A percentile compares a stretch with the other conserved stretches of the same genome.
These are phyloP conservation scores for Penicillium rolfsii DNA, from an alignment of 2,329 filamentous ascomycete genomes.

Conservation along the genomic window DNA sequence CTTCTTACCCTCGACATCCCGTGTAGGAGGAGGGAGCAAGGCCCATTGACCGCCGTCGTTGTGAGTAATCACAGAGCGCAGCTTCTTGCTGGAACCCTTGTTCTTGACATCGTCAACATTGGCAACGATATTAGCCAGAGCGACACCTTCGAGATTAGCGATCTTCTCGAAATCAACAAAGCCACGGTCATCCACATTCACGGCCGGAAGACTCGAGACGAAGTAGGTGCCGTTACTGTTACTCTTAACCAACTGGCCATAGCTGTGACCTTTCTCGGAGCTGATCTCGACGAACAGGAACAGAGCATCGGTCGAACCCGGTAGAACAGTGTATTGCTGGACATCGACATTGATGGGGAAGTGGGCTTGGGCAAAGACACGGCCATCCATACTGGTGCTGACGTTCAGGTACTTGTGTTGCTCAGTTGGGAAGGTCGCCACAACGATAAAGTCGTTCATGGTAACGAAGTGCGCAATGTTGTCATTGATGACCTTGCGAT, in stretches of 20 bases:
- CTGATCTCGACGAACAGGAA: slow-evolving; percentile 91
- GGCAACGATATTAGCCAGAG: slow-evolving; percentile 79
- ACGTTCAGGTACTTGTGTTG: slow-evolving; percentile 72
- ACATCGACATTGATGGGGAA: slow-evolving; percentile 87
- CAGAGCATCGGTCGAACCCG: slow-evolving; percentile 91
- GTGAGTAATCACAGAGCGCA: slow-evolving; percentile 91
- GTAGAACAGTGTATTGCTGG: slow-evolving; percentile 84
- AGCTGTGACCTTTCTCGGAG: slow-evolving; percentile 64
- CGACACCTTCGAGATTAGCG: slow-evolving; percentile 85
- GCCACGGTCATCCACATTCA: slow-evolving; percentile 76
- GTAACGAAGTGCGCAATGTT: slow-evolving; percentile 85
- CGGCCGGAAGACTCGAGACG: slow-evolving; percentile 75
- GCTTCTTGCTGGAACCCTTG: slow-evolving; percentile 70
- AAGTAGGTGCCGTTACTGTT: slow-evolving; percentile 98
- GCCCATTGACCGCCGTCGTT: slow-evolving; percentile 93
- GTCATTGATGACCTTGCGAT: slow-evolving; percentile 65
- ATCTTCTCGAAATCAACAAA: slow-evolving; percentile 98
- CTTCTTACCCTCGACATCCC: slow-evolving; percentile 70
- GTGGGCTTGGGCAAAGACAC: slow-evolving; percentile 76
- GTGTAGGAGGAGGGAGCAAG: slow-evolving; percentile 70
- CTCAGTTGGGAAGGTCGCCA: slow-evolving; percentile 68
- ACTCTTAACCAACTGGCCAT: slow-evolving; percentile 91
- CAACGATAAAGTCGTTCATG: slow-evolving; percentile 95
- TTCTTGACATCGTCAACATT: slow-evolving; percentile 69
- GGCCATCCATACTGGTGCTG: slow-evolving; percentile 82